These are phyloP conservation scores for Quercus glauca DNA, from an alignment of 306 rosid species.

Conservation along the genomic window DNA sequence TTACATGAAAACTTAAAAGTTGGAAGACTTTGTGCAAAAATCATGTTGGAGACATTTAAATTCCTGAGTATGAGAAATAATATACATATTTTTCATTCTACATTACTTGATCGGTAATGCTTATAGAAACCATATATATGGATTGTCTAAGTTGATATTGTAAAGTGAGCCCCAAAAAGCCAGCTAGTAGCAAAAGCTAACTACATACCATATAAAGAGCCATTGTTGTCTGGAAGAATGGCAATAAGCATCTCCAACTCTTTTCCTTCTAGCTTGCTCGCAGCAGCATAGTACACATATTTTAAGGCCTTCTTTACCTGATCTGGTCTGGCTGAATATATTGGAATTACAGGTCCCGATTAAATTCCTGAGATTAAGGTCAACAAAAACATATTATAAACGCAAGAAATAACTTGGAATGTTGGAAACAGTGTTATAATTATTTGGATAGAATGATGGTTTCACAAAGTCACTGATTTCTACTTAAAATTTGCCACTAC, in stretches of 20 bases:
- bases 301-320: no score
- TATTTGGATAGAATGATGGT: background rate
- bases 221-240: no score
- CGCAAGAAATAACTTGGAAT: background rate
- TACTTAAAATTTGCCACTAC: background rate
- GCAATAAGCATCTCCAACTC: no score
- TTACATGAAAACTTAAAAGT: background rate
- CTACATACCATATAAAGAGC: no score
- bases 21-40: background rate
- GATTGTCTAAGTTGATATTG: no score
- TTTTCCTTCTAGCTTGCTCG: no score
- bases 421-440: background rate
- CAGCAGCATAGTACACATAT: no score
- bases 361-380: slow-evolving; percentile 31
- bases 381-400: background rate
- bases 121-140: no score
- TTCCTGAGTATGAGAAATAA: background rate
- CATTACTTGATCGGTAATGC: background rate
- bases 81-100: background rate
- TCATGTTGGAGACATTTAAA: background rate
- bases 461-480: background rate
- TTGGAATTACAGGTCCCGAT: slow-evolving; percentile 39
- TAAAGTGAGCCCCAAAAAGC: no score
- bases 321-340: no score
- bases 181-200: no score